These are phyloP conservation scores for Fraxinus angustifolia DNA, from an alignment of 305 asterid genomes.

Conservation along the genomic window DNA sequence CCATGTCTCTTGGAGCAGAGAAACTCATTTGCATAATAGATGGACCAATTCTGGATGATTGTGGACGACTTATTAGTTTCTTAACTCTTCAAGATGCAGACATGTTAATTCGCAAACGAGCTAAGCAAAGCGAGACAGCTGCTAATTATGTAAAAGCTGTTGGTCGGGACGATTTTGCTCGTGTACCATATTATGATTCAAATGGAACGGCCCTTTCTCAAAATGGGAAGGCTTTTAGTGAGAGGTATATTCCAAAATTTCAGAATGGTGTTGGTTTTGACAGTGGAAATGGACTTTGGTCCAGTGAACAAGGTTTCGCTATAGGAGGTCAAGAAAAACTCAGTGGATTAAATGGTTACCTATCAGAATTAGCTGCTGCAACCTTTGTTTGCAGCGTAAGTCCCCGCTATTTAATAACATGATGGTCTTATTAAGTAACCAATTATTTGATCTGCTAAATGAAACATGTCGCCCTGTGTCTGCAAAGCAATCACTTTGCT, in stretches of 20 bases:
- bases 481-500: background rate
- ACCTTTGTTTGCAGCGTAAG: slow-evolving; percentile 96
- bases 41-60: slow-evolving; percentile 85
- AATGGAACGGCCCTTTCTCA: slow-evolving; percentile 31
- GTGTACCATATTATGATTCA: slow-evolving; percentile 34
- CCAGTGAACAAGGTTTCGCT: slow-evolving; percentile 86
- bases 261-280: slow-evolving; percentile 98
- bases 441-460: slow-evolving; percentile 4
- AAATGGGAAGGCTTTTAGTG: slow-evolving; percentile 41
- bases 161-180: slow-evolving; percentile 48
- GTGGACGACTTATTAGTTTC: slow-evolving; percentile 71
- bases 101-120: slow-evolving; percentile 72
- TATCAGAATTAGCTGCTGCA: slow-evolving; percentile 95
- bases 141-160: slow-evolving; percentile 95
- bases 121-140: slow-evolving; percentile 85
- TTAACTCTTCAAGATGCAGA: slow-evolving; percentile 91
- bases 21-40: slow-evolving; percentile 90
- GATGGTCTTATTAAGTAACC: background rate
- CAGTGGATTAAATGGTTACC: slow-evolving; percentile 74
- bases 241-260: slow-evolving; percentile 51
- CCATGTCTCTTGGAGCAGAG: slow-evolving; percentile 91
- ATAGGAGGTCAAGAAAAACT: slow-evolving; percentile 94
- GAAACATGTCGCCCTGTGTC: background rate
- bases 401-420: background rate
- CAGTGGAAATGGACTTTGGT: slow-evolving; percentile 84